Evolutionary conservation across 768 basidiomycete species (phyloP).

Genomic region (Suillus subaureus): DNA sequence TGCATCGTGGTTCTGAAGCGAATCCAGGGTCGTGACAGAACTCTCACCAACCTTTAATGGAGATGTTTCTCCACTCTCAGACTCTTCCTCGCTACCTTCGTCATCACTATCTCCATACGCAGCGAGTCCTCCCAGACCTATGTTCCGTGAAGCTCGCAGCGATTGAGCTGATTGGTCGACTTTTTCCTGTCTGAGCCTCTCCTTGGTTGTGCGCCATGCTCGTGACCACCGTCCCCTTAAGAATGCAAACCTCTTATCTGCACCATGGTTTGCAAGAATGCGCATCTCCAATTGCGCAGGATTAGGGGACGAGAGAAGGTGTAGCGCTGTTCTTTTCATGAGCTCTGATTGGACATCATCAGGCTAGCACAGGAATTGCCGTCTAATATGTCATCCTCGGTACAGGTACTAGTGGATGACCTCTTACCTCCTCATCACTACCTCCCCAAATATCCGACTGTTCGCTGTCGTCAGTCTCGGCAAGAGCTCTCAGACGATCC

Average conservation of each 20-base stretch:
- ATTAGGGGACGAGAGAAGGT: slow-evolving; percentile 72
- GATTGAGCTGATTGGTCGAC: slow-evolving; percentile 28
- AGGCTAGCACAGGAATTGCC: slow-evolving; percentile 42
- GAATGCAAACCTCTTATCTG: slow-evolving; percentile 80
- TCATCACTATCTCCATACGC: slow-evolving; percentile 65
- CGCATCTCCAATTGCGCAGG: slow-evolving; percentile 84
- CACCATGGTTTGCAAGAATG: slow-evolving; percentile 84
- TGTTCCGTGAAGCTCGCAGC: slow-evolving; percentile 5
- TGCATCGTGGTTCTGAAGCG: not conserved
- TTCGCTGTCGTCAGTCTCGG: slow-evolving; percentile 37
- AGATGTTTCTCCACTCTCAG: not conserved
- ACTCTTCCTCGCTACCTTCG: slow-evolving; percentile 36
- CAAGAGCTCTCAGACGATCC: slow-evolving; percentile 64
- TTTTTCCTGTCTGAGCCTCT: slow-evolving; percentile 37
- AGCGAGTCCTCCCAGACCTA: slow-evolving; percentile 53
- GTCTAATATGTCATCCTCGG: not conserved
- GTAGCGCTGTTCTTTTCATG: slow-evolving; percentile 74
- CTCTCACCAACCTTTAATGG: not conserved
- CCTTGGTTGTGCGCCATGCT: slow-evolving; percentile 63
- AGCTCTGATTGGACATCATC: slow-evolving; percentile 60
- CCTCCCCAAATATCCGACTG: slow-evolving; percentile 62
- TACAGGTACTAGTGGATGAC: not conserved
- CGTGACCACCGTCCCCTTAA: slow-evolving; percentile 73
- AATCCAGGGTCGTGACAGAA: not conserved
- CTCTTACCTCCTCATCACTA: slow-evolving; percentile 67